Conservation (phyloP, 495 filamentous ascomycete genomes). For the Paragyromitra xinjiangensis region DNA sequence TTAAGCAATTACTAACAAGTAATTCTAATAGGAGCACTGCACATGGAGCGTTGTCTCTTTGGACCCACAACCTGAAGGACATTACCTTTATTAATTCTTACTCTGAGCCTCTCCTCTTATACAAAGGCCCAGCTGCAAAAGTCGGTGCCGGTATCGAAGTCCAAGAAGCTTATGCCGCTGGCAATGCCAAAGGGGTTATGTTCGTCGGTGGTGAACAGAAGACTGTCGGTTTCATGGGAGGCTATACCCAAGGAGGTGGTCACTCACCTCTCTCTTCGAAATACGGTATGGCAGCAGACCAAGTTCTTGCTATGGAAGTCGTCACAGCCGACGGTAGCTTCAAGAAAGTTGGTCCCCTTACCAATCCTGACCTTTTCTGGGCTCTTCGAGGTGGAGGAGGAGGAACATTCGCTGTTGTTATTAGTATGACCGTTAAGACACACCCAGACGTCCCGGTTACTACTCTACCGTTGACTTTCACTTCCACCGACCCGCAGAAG, state of each 20-base stretch:
- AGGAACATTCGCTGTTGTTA: conserved; percentile 71
- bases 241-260: conserved; percentile 69
- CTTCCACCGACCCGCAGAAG: conserved; percentile 4
- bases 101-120: conserved; percentile 48
- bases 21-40: conserved; percentile 59
- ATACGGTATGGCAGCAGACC: conserved; percentile 70
- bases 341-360: conserved; percentile 65
- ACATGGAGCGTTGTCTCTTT: conserved; percentile 67
- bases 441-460: conserved; percentile 41
- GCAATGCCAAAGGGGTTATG: conserved; percentile 61
- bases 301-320: conserved; percentile 68
- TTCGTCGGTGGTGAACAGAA: conserved; percentile 67
- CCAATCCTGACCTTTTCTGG: conserved; percentile 66
- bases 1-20: background rate
- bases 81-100: conserved; percentile 50
- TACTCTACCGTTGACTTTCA: conserved; percentile 19
- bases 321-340: conserved; percentile 65
- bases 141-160: conserved; percentile 62
- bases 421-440: conserved; percentile 62
- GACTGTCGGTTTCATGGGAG: conserved; percentile 68
- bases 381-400: conserved; percentile 72
- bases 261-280: conserved; percentile 64
- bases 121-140: conserved; percentile 57
- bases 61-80: conserved; percentile 66
- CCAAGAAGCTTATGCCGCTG: conserved; percentile 63